Evolutionary conservation across 768 basidiomycete genomes (phyloP).

Genomic region (Leccinum barrowsii): DNA sequence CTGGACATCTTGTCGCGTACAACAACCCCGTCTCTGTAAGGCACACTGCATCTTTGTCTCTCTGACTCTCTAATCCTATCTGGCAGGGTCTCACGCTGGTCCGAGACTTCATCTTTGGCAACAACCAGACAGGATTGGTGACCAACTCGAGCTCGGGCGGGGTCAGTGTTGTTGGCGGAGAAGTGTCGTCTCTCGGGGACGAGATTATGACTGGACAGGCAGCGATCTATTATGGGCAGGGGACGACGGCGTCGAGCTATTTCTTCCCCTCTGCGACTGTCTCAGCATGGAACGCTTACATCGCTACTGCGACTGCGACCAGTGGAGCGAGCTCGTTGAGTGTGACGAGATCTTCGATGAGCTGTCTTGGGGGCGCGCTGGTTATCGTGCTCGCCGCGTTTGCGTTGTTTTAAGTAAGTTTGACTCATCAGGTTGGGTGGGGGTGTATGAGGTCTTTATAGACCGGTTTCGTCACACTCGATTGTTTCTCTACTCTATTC

Average conservation of each 20-base stretch:
- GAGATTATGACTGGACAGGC: conserved; percentile 51
- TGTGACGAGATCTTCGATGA: neutral
- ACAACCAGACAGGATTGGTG: conserved; percentile 49
- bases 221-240: conserved; percentile 51
- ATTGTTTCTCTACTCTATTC: no score
- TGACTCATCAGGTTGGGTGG: no score
- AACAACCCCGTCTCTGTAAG: no score
- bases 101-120: no score
- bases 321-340: neutral
- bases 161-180: conserved; percentile 44
- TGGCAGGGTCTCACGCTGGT: no score
- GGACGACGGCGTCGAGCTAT: conserved; percentile 47
- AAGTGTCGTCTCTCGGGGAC: conserved; percentile 40
- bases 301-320: conserved; percentile 18
- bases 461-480: no score
- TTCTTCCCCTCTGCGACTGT: conserved; percentile 53
- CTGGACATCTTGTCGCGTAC: no score
- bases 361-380: neutral
- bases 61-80: no score
- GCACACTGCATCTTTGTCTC: no score
- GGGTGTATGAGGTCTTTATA: no score
- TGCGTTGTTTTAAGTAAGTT: neutral
- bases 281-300: conserved; percentile 54
- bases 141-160: conserved; percentile 25
- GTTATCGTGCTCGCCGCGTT: neutral